Conservation (phyloP, 2,329 filamentous ascomycete species). For the Neospermospora avenae region DNA sequence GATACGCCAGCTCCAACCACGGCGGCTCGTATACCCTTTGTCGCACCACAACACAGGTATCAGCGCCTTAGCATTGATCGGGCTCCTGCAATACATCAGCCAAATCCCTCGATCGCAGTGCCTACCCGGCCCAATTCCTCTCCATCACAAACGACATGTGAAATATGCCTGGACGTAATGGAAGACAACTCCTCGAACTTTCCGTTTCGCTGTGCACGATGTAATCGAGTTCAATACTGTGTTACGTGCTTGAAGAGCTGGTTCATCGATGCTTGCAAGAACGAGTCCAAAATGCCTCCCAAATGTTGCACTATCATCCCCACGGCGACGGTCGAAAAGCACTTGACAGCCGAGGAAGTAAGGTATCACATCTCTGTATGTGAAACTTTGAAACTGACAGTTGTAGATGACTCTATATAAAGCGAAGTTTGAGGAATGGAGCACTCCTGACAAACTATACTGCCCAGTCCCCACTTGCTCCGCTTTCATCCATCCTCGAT, state of each 20-base stretch:
- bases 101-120: not conserved
- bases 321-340: slow-evolving; percentile 22
- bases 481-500: slow-evolving; percentile 42
- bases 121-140: not conserved
- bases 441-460: slow-evolving; percentile 44
- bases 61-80: not conserved
- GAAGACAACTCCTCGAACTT: not conserved
- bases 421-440: slow-evolving; percentile 46
- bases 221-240: slow-evolving; percentile 21
- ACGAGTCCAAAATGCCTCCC: slow-evolving; percentile 43
- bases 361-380: slow-evolving; percentile 23
- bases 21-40: not conserved
- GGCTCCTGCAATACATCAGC: not conserved
- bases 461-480: slow-evolving; percentile 48
- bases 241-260: slow-evolving; percentile 38
- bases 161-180: not conserved
- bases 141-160: not conserved
- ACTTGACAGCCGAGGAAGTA: slow-evolving; percentile 7
- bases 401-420: slow-evolving; percentile 35
- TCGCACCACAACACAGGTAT: not conserved
- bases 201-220: slow-evolving; percentile 13
- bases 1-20: not conserved
- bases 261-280: slow-evolving; percentile 41
- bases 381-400: not conserved
- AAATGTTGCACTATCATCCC: slow-evolving; percentile 44